These are phyloP conservation scores for Laetiporus sulphureus DNA, from an alignment of 1,284 basidiomycete species.

Conservation along the genomic window DNA sequence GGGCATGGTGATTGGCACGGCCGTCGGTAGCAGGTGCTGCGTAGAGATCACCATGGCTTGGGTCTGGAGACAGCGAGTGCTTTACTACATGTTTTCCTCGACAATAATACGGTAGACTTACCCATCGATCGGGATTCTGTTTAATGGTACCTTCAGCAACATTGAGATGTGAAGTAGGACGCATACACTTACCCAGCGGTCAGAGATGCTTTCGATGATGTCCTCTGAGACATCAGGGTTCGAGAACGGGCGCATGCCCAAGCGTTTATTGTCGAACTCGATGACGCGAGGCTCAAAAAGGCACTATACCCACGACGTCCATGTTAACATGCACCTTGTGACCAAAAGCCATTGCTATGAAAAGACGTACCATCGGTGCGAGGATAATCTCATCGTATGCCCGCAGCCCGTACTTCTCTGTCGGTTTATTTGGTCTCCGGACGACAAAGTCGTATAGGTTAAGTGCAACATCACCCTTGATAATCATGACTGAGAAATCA, in stretches of 20 bases:
- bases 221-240: conserved; percentile 64
- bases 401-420: conserved; percentile 85
- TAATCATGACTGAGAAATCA: background rate
- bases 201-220: conserved; percentile 56
- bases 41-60: conserved; percentile 84
- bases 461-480: conserved; percentile 77
- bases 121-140: no score
- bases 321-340: background rate
- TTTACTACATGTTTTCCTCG: no score
- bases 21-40: conserved; percentile 64
- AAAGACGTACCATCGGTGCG: conserved; percentile 75
- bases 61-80: conserved; percentile 51
- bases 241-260: conserved; percentile 39
- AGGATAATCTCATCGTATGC: conserved; percentile 96
- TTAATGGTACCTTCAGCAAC: background rate
- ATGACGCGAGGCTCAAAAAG: conserved; percentile 91
- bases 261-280: conserved; percentile 77
- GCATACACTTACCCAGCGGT: conserved; percentile 48
- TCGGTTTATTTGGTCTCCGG: conserved; percentile 66
- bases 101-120: background rate
- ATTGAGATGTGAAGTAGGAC: background rate
- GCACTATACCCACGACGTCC: conserved; percentile 57
- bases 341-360: background rate
- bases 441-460: conserved; percentile 89
- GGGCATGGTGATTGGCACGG: conserved; percentile 11